phyloP scores from a whole-genome alignment of 495 filamentous ascomycete genomes.

The Xylaria grammica region DNA sequence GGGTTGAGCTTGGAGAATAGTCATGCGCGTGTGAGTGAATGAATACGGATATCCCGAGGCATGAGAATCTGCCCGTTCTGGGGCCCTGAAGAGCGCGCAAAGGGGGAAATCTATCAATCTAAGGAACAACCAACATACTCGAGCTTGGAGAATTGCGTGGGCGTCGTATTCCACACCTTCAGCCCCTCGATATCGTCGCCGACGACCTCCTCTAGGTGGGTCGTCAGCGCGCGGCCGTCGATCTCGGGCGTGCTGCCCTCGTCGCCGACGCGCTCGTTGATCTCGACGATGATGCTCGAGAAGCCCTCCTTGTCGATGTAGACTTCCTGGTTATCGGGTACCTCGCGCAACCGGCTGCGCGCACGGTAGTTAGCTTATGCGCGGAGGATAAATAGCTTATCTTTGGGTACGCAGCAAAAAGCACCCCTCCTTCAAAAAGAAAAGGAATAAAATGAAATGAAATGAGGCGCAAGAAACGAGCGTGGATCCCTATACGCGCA shows the following conservation, averaged over 20 bases:
- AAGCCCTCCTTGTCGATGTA: conserved; percentile 81
- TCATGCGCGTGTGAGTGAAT: no score
- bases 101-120: neutral
- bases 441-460: no score
- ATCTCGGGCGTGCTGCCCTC: conserved; percentile 50
- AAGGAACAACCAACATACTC: conserved; percentile 41
- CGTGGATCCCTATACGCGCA: neutral
- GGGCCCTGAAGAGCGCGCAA: no score
- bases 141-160: conserved; percentile 55
- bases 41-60: no score
- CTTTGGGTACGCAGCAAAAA: no score
- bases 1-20: neutral
- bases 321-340: conserved; percentile 95
- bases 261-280: conserved; percentile 72
- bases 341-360: conserved; percentile 76
- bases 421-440: no score
- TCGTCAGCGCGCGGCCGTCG: conserved; percentile 70
- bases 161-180: conserved; percentile 60
- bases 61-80: no score
- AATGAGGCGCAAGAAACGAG: conserved; percentile 12
- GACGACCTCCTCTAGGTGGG: conserved; percentile 81
- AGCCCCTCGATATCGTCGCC: conserved; percentile 61
- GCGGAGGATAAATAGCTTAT: no score
- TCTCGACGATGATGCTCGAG: conserved; percentile 85
- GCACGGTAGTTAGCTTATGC: no score